phyloP scores from a whole-genome alignment of 805 yeast genomes.

The Barnettozyma pratensis region DNA sequence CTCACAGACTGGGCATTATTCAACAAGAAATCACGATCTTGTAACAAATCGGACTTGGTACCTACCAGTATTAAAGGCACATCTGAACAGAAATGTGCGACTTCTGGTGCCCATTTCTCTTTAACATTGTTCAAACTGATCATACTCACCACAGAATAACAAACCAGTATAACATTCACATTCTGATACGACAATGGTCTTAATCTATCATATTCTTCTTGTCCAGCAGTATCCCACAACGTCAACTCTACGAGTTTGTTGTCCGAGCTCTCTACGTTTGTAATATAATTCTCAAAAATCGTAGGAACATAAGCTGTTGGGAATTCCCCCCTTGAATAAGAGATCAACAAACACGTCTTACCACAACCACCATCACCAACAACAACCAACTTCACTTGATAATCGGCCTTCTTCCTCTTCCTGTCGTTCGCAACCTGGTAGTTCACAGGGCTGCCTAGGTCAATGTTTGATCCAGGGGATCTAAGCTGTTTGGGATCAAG shows the following conservation, averaged over 20 bases:
- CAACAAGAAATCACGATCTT: slow-evolving; percentile 1
- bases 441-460: not conserved
- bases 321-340: slow-evolving; percentile 65
- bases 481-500: slow-evolving; percentile 1
- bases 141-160: slow-evolving; percentile 64
- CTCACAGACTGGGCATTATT: slow-evolving; percentile 38
- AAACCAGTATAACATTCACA: slow-evolving; percentile 66
- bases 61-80: slow-evolving; percentile 80
- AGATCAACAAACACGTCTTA: slow-evolving; percentile 67
- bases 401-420: slow-evolving; percentile 27
- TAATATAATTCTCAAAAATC: slow-evolving; percentile 73
- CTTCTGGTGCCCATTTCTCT: slow-evolving; percentile 88
- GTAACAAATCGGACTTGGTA: slow-evolving; percentile 61
- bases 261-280: slow-evolving; percentile 45
- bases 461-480: slow-evolving; percentile 1
- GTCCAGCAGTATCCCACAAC: slow-evolving; percentile 89
- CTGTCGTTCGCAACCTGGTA: slow-evolving; percentile 13
- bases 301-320: slow-evolving; percentile 78
- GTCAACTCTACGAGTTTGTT: slow-evolving; percentile 59
- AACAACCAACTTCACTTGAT: slow-evolving; percentile 57
- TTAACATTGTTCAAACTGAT: slow-evolving; percentile 65
- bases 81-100: slow-evolving; percentile 74
- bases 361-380: slow-evolving; percentile 93
- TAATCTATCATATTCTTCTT: slow-evolving; percentile 77
- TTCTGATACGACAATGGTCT: slow-evolving; percentile 79